Conservation (phyloP, 768 basidiomycete genomes). For the Leccinum incarnatum region DNA sequence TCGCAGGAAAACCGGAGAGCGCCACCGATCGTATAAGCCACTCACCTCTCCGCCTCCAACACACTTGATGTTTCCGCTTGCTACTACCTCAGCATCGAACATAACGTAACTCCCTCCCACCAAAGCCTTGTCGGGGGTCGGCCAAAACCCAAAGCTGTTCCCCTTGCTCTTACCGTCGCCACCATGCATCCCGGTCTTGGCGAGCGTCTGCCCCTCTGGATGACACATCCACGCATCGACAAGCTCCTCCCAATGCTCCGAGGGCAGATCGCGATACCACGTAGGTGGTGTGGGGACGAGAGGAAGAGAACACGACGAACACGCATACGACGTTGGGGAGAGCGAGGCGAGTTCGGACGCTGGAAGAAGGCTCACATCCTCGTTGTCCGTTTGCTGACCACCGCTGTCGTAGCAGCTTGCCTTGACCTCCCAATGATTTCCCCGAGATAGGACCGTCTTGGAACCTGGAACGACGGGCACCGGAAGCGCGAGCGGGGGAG, state of each 20-base stretch:
- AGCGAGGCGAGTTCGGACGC: slow-evolving; percentile 58
- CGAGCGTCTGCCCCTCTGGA: slow-evolving; percentile 71
- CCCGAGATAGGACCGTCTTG: slow-evolving; percentile 53
- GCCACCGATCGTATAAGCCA: slow-evolving; percentile 19
- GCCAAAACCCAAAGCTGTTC: slow-evolving; percentile 68
- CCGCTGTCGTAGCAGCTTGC: slow-evolving; percentile 38
- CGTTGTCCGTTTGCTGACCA: slow-evolving; percentile 15
- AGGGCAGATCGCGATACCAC: slow-evolving; percentile 82
- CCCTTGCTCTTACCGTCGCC: slow-evolving; percentile 20
- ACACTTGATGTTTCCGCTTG: slow-evolving; percentile 31
- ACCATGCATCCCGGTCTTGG: slow-evolving; percentile 43
- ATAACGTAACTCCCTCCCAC: slow-evolving; percentile 90
- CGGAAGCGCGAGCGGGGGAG: slow-evolving; percentile 56
- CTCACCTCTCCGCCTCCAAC: slow-evolving; percentile 45
- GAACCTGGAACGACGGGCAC: slow-evolving; percentile 57
- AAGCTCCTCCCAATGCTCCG: slow-evolving; percentile 96
- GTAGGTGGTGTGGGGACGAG: slow-evolving; percentile 52
- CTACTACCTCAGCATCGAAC: slow-evolving; percentile 61
- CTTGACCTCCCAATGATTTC: slow-evolving; percentile 72
- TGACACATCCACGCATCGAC: slow-evolving; percentile 99
- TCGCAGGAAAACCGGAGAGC: slow-evolving; percentile 3
- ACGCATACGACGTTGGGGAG: slow-evolving; percentile 66
- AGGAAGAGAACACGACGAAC: slow-evolving; percentile 76
- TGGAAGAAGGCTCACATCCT: slow-evolving; percentile 54
- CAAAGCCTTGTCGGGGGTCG: slow-evolving; percentile 63